These are phyloP conservation scores for Piedraia hortae DNA, from an alignment of 2,329 filamentous ascomycete species.

Conservation along the genomic window DNA sequence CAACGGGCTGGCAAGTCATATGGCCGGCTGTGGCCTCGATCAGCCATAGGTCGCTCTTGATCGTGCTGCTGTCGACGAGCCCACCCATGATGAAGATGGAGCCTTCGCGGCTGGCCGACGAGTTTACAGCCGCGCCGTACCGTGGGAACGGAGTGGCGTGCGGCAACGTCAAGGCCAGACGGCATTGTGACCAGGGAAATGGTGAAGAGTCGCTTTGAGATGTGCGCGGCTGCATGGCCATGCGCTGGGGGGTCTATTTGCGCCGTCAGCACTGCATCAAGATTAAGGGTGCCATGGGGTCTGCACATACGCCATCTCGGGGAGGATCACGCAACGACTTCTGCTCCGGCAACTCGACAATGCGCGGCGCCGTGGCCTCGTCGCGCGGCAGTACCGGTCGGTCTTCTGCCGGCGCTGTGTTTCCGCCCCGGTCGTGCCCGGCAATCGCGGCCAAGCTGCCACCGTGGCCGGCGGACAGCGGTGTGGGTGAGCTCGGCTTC, in stretches of 20 bases:
- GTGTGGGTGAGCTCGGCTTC: conserved; percentile 20
- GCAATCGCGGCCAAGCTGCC: conserved; percentile 13
- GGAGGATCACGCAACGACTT: conserved; percentile 15
- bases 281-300: too few relatives aligned
- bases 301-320: conserved; percentile 4
- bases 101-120: conserved; percentile 78
- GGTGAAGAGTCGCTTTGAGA: conserved; percentile 24
- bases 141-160: conserved; percentile 75
- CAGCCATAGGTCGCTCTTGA: conserved; percentile 95
- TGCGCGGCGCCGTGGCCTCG: conserved; percentile 19
- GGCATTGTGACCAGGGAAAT: conserved; percentile 87
- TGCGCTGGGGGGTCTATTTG: too few relatives aligned
- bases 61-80: conserved; percentile 76
- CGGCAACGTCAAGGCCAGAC: conserved; percentile 58
- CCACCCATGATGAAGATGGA: conserved; percentile 96
- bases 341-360: conserved; percentile 25
- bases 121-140: conserved; percentile 90
- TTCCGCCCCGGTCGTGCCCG: conserved; percentile 6
- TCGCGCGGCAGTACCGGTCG: conserved; percentile 1
- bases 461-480: conserved; percentile 45
- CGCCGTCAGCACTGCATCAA: too few relatives aligned
- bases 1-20: conserved; percentile 73
- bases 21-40: conserved; percentile 60
- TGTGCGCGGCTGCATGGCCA: conserved; percentile 9
- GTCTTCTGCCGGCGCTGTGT: conserved; percentile 1